Base-by-base conservation (phyloP, 2,329 filamentous ascomycete genomes). In the Hypoxylon sp. region DNA sequence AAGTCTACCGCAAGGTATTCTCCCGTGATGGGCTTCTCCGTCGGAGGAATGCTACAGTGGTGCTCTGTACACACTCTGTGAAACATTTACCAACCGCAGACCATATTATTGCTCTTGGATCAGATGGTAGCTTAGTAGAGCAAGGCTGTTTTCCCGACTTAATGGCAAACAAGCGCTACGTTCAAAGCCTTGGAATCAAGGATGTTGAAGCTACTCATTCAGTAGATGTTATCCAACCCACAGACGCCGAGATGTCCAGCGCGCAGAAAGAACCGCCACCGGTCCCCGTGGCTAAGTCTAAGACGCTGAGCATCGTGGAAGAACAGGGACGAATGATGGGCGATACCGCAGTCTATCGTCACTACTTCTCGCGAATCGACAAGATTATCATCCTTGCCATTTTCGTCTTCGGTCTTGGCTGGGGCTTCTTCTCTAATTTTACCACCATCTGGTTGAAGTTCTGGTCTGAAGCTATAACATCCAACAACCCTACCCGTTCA, bases 101-200 rank as follows among this genome's bases (percentile, higher is more conserved):
- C 49, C 80, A 84, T 36, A 82, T 87, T 9, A 80, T 87, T 34
- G 83, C 81, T 0, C 79, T 87, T 0, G 80, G 79, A 0, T 30
- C 70, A 0, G 74, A 80, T 2, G 82, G 83, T 0, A 76, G 68
- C 1, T 71, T 86, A 1, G 75, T 81, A 1, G 83, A 86, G 34
- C 80, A 86, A 67, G 81, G 81, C 2, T 76, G 72, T 0, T 85
- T 82, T 49, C 59, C 74, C 5, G 72, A 80, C 2, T 75, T 85
- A 0, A 74, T 79, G 53, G 60, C 72, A 3, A 67, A 73, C 1
- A 48, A 72, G 5, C 68, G 72, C 5, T 76, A 76, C 53, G 65
- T 75, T 23, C 58, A 62, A 4, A 60, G 69, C 25, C 58, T 76
- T 14, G 68, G 62, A 4, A 34, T 74, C n/a, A 69, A 62, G 45